Percentiles rank a stretch among this genome's conserved stretches.
phyloP scores from a whole-genome alignment of 768 basidiomycete genomes.

The Boletus insuetus region DNA sequence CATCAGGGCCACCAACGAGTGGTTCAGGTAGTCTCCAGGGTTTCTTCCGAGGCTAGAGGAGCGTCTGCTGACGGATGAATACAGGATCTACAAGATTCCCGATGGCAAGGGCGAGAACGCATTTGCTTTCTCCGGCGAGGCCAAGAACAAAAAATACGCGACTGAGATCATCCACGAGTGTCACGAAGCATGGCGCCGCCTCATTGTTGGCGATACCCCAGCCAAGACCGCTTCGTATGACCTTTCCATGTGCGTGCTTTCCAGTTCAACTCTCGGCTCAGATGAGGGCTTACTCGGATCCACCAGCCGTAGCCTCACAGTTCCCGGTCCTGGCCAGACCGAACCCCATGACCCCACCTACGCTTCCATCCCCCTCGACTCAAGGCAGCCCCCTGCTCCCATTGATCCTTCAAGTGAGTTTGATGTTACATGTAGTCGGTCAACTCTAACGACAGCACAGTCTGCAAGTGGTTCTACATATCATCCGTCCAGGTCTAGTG shows the following conservation, averaged over 20 bases:
- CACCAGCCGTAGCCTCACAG: conserved; percentile 74
- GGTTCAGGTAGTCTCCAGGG: conserved; percentile 75
- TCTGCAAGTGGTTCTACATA: conserved; percentile 94
- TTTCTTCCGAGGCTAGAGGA: background rate
- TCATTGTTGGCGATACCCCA: conserved; percentile 76
- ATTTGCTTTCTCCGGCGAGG: conserved; percentile 99
- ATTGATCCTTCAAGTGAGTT: conserved; percentile 86
- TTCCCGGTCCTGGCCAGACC: conserved; percentile 66
- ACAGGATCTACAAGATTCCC: conserved; percentile 92
- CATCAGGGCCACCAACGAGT: conserved; percentile 96
- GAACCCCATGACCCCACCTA: conserved; percentile 62
- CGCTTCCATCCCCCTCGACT: conserved; percentile 67
- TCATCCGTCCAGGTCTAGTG: conserved; percentile 77
- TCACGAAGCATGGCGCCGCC: conserved; percentile 96
- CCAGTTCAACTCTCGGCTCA: background rate
- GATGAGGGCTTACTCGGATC: conserved; percentile 1
- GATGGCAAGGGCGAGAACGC: conserved; percentile 97
- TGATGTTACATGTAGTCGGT: background rate
- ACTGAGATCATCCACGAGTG: conserved; percentile 99
- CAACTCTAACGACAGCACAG: conserved; percentile 36
- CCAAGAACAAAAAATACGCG: conserved; percentile 99
- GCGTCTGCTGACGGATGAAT: background rate
- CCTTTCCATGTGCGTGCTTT: conserved; percentile 71
- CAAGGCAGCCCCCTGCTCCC: conserved; percentile 80
- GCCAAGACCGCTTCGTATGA: conserved; percentile 73